Evolutionary conservation across 169 alveolate genomes (phyloP).

Genomic region (Plasmodium berghei): DNA sequence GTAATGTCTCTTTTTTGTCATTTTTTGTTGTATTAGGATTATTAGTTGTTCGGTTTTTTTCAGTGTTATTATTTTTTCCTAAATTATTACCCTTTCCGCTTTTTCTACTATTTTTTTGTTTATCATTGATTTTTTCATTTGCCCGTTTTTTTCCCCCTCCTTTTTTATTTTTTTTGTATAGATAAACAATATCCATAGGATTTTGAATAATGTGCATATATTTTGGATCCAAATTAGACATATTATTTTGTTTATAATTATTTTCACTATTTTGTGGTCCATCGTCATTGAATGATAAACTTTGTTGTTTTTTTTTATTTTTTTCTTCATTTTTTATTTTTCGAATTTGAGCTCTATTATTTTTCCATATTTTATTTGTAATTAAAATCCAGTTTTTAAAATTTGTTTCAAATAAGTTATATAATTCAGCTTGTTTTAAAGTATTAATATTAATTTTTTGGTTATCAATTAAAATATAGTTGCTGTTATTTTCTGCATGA

Average conservation of each 20-base stretch:
- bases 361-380: constrained; percentile 60
- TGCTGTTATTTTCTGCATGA: constrained; percentile 14
- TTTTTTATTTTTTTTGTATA: constrained; percentile 46
- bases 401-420: constrained; percentile 43
- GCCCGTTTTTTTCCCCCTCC: background rate
- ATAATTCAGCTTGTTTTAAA: constrained; percentile 33
- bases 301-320: constrained; percentile 12
- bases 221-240: constrained; percentile 50
- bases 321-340: constrained; percentile 43
- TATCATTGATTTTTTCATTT: background rate
- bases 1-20: constrained; percentile 31
- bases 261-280: constrained; percentile 16
- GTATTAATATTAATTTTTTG: constrained; percentile 37
- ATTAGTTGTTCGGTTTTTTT: too few species aligned
- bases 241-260: constrained; percentile 7
- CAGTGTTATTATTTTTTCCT: background rate
- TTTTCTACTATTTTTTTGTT: constrained; percentile 5
- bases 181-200: constrained; percentile 64
- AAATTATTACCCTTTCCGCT: constrained; percentile 15
- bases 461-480: constrained; percentile 36
- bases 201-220: constrained; percentile 54
- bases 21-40: constrained; percentile 2
- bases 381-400: constrained; percentile 59
- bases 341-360: constrained; percentile 57
- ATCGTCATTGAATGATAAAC: constrained; percentile 26